Base-by-base conservation (phyloP, 768 basidiomycete genomes). In the Hydnum rufescens region DNA sequence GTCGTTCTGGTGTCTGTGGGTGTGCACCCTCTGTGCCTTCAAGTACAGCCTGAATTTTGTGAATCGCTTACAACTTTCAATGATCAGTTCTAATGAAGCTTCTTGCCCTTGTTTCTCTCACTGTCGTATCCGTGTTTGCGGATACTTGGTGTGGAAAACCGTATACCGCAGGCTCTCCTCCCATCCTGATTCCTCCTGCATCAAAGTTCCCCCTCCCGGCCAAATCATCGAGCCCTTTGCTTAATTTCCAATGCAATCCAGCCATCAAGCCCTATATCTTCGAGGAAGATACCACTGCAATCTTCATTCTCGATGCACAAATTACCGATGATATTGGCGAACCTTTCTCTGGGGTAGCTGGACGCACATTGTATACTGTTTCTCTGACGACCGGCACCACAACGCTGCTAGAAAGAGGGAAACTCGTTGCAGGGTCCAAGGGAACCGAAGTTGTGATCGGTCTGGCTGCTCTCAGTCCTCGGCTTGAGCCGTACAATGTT, bases 141-240 rank as follows among this genome's bases (percentile, higher is more conserved):
- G 51, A 52, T 28, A 13, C 26, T 8, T 52, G 51, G 51, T 52
- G 51, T 31, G 51, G 51, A 6, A 52, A 52, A 29, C 51, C 51
- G n/a, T 52, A 52, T 26, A 19, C 50, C n/a, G n/a, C 6, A 8
- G 51, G 51, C 16, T 49, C 44, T 49, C 51, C 51, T 8, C 49
- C 8, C 26, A 34, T 50, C 16, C 50, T 43, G 16, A 6, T 52
- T n/a, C 47, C 51, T 13, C 18, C 47, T 5, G 51, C 6, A 49
- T 44, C 44, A n/a, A 8, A 1, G 44, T 52, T 52, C 2, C 51
- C 51, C 6, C n/a, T 50, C 18, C 51, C 51, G 5, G 16, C 51
- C 5, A 51, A 6, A 18, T 52, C 51, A 51, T 49, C 44, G 13
- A 13, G 18, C 6, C 44, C 51, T 8, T 29, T 52, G 18, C 42